phyloP scores from a whole-genome alignment of 176 grass and related monocot species.

The Phoenix roebelenii region DNA sequence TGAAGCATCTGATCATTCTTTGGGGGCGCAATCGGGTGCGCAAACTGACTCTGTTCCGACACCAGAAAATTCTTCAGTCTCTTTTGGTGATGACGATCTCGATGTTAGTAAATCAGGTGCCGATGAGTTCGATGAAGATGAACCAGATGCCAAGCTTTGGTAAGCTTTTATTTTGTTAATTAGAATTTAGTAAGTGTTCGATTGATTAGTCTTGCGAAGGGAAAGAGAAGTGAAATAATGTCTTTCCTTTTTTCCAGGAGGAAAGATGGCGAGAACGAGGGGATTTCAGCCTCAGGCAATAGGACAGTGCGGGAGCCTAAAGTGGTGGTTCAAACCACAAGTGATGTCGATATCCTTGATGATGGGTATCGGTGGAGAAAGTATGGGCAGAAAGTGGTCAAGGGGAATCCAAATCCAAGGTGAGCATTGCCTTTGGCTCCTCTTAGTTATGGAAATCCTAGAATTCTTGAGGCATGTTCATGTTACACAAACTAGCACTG shows the following conservation, averaged over 20 bases:
- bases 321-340: constrained; percentile 76
- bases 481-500: too few relatives aligned
- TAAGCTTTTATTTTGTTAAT: constrained; percentile 7
- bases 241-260: constrained; percentile 29
- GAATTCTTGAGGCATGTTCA: too few relatives aligned
- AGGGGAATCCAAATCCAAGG: constrained; percentile 90
- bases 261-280: constrained; percentile 30
- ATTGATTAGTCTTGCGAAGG: neutral
- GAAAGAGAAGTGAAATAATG: neutral
- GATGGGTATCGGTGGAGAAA: constrained; percentile 96
- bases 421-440: neutral
- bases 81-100: constrained; percentile 59
- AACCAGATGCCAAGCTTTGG: constrained; percentile 59
- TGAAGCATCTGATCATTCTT: constrained; percentile 1
- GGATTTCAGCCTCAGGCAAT: constrained; percentile 18
- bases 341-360: constrained; percentile 85
- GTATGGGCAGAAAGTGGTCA: constrained; percentile 96
- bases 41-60: constrained; percentile 22
- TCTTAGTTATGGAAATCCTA: too few relatives aligned
- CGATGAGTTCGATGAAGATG: constrained; percentile 54
- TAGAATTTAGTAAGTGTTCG: neutral
- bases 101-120: constrained; percentile 19
- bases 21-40: constrained; percentile 19
- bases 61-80: constrained; percentile 72
- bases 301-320: constrained; percentile 62